These are phyloP conservation scores for Cladophialophora bantiana DNA, from an alignment of 2,329 filamentous ascomycete genomes.

Conservation along the genomic window DNA sequence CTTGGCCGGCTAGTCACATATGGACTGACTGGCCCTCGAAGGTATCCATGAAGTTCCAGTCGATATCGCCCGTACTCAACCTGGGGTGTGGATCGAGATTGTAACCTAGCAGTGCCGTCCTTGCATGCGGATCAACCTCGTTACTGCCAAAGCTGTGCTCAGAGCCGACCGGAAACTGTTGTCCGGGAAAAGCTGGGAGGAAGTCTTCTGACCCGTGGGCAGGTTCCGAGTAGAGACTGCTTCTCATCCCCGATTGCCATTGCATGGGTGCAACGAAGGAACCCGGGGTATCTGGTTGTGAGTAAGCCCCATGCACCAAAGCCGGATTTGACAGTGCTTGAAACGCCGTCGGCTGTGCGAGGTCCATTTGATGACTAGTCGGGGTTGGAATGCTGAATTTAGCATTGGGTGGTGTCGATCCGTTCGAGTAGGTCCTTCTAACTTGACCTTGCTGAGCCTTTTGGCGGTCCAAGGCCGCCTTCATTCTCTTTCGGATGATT, in stretches of 20 bases:
- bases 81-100: conserved; percentile 42
- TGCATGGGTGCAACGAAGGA: conserved; percentile 31
- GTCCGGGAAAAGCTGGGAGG: conserved; percentile 42
- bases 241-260: conserved; percentile 27
- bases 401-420: conserved; percentile 28
- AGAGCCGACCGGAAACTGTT: conserved; percentile 41
- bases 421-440: conserved; percentile 28
- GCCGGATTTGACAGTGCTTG: conserved; percentile 36
- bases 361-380: conserved; percentile 33
- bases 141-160: conserved; percentile 38
- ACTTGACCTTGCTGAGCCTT: conserved; percentile 20
- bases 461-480: conserved; percentile 39
- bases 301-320: conserved; percentile 29
- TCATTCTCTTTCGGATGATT: conserved; percentile 41
- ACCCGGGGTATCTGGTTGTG: conserved; percentile 24
- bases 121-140: conserved; percentile 39
- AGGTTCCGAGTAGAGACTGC: conserved; percentile 30
- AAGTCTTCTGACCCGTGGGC: conserved; percentile 35
- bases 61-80: conserved; percentile 35
- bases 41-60: conserved; percentile 39
- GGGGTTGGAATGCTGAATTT: conserved; percentile 34
- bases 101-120: conserved; percentile 39
- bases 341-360: conserved; percentile 36
- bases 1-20: conserved; percentile 25
- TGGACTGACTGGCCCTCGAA: conserved; percentile 27